Base-by-base conservation (phyloP, 2,329 filamentous ascomycete species). In the Penicillium sp. region DNA sequence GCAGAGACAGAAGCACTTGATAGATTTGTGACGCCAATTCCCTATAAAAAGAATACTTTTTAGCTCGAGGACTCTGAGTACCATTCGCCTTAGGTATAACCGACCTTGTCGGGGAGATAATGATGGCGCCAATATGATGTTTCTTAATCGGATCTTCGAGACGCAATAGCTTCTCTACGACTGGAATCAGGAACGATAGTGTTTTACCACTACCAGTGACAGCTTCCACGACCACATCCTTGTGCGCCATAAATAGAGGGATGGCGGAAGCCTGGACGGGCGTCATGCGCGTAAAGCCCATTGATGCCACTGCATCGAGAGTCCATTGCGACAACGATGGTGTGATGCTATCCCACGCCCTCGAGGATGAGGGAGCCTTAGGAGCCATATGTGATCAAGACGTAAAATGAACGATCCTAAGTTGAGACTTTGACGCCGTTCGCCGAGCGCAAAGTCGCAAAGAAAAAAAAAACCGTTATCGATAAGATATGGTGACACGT, bases 191-290 rank as follows among this genome's bases (percentile, higher is more conserved):
- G 71, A 94, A 99, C 1, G 92, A 86, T 33, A 97, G 81, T 0
- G 93, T 97, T 79, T 97, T 97, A 62, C 93, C 93, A 75, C 91
- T 95, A 13, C 93, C 93, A 2, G 93, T 97, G 4, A 96, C 93
- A 35, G 92, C 92, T 81, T 96, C 92, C 6, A 97, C 93, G 0
- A 97, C 93, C 4, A 96, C 91, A 76, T 97, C 93, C 72, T 96
- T 96, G 75, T 96, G 91, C 55, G 87, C 89, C 79, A 93, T 88
- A 74, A 97, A 95, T 55, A 97, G 85, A 13, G 93, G 92, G 67
- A 97, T 90, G 4, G 92, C 90, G 61, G 92, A 94, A 48, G 93
- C 92, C 79, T 98, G 94, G n/a, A 97, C 93, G 0, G 94, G 94
- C 3, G 93, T 97, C 84, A 95, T 93, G 75, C 90, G 89, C 65